phyloP scores from a whole-genome alignment of 441 rosid genomes.

The Brassica balearica region DNA sequence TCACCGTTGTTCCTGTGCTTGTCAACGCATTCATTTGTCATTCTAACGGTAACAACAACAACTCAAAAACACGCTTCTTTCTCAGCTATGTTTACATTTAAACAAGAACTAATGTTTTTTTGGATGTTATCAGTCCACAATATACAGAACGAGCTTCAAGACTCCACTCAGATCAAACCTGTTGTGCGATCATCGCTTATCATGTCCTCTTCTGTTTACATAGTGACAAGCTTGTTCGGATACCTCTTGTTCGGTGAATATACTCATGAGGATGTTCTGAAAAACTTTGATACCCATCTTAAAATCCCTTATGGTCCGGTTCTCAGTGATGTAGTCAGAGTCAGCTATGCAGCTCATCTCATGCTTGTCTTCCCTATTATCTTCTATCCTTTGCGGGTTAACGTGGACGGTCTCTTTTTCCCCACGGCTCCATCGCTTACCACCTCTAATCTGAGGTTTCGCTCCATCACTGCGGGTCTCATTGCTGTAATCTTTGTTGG shows the following conservation, averaged over 20 bases:
- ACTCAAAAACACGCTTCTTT: neutral
- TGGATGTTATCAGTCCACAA: slow-evolving; percentile 54
- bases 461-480: slow-evolving; percentile 56
- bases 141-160: slow-evolving; percentile 75
- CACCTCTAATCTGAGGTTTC: slow-evolving; percentile 57
- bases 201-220: slow-evolving; percentile 62
- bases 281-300: slow-evolving; percentile 69
- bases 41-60: slow-evolving; percentile 43
- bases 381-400: slow-evolving; percentile 64
- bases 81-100: neutral
- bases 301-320: slow-evolving; percentile 62
- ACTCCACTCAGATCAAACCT: slow-evolving; percentile 54
- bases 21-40: slow-evolving; percentile 57
- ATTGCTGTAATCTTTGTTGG: slow-evolving; percentile 59
- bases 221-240: slow-evolving; percentile 74
- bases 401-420: slow-evolving; percentile 72
- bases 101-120: neutral
- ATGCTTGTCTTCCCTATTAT: slow-evolving; percentile 83
- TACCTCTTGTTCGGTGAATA: slow-evolving; percentile 74
- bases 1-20: slow-evolving; percentile 57
- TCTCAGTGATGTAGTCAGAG: slow-evolving; percentile 68
- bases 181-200: slow-evolving; percentile 65
- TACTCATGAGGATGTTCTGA: slow-evolving; percentile 74
- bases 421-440: slow-evolving; percentile 55
- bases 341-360: slow-evolving; percentile 75